Conservation (phyloP, 371 early-diverging fungal species). For the Mortierella sp. region DNA sequence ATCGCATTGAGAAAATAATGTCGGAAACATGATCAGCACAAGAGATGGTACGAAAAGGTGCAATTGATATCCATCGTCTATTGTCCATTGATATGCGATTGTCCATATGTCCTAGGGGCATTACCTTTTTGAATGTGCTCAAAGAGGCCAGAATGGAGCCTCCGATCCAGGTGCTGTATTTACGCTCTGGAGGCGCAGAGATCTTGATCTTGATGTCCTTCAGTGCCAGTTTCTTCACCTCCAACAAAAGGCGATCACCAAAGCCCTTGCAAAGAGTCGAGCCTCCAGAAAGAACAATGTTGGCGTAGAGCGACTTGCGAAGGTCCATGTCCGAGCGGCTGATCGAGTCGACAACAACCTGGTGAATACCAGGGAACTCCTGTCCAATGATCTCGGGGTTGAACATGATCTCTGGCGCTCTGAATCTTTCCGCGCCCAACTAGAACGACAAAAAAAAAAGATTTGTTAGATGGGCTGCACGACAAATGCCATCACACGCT, state of each 20-base stretch:
- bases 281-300: slow-evolving; percentile 97
- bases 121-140: slow-evolving; percentile 66
- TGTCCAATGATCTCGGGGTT: slow-evolving; percentile 96
- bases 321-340: slow-evolving; percentile 99
- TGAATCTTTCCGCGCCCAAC: slow-evolving; percentile 78
- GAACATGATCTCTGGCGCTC: slow-evolving; percentile 99
- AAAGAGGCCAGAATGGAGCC: slow-evolving; percentile 99
- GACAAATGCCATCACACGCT: not conserved
- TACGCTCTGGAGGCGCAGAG: slow-evolving; percentile 99
- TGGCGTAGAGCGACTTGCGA: slow-evolving; percentile 96
- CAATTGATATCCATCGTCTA: too few species aligned
- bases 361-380: slow-evolving; percentile 95
- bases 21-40: not conserved
- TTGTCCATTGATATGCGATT: not conserved
- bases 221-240: slow-evolving; percentile 98
- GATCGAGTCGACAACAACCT: slow-evolving; percentile 96
- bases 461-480: not conserved
- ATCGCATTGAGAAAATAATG: not conserved
- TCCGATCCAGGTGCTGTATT: slow-evolving; percentile 99
- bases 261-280: slow-evolving; percentile 98
- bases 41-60: not conserved
- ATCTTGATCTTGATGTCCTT: slow-evolving; percentile 99
- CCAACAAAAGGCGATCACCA: slow-evolving; percentile 98
- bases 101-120: not conserved
- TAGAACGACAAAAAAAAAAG: not conserved